A percentile compares a stretch with the other conserved stretches of the same genome.
phyloP scores from a whole-genome alignment of 1,284 basidiomycete genomes.

The Veloboletus limbatus region DNA sequence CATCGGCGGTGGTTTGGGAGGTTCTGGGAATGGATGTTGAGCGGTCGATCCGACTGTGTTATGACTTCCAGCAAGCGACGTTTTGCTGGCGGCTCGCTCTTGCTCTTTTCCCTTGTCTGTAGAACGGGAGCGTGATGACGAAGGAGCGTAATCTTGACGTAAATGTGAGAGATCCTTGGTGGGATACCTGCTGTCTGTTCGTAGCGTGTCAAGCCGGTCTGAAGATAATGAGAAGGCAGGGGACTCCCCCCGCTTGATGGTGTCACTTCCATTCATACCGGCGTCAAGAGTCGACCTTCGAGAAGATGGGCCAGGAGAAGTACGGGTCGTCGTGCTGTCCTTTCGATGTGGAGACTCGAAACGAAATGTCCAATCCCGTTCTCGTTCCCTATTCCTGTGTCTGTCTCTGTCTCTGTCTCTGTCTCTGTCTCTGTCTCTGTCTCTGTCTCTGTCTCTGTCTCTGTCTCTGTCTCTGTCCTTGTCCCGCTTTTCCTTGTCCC shows the following conservation, averaged over 20 bases:
- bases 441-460: constrained; percentile 3
- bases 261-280: constrained; percentile 6
- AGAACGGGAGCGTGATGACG: constrained; percentile 16
- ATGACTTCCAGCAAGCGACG: constrained; percentile 4
- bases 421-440: constrained; percentile 16
- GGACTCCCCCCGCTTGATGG: constrained; percentile 20
- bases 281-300: constrained; percentile 19
- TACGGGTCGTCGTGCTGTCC: constrained; percentile 14
- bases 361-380: constrained; percentile 12
- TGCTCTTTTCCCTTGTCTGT: constrained; percentile 9
- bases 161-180: constrained; percentile 4
- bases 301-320: constrained; percentile 18
- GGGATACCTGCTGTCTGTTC: constrained; percentile 15
- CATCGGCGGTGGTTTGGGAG: constrained; percentile 16
- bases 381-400: too few species aligned
- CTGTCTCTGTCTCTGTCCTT: constrained; percentile 1
- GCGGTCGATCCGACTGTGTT: neutral
- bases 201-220: constrained; percentile 23
- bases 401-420: constrained; percentile 1
- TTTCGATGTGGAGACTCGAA: constrained; percentile 16
- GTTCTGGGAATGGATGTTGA: constrained; percentile 16
- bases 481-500: constrained; percentile 14
- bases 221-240: constrained; percentile 27
- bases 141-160: constrained; percentile 6
- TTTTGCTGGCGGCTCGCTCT: constrained; percentile 4